A percentile compares a stretch with the other conserved stretches of the same genome.
These are phyloP conservation scores for Daedaleopsis sinensis DNA, from an alignment of 768 basidiomycete genomes.

Conservation along the genomic window DNA sequence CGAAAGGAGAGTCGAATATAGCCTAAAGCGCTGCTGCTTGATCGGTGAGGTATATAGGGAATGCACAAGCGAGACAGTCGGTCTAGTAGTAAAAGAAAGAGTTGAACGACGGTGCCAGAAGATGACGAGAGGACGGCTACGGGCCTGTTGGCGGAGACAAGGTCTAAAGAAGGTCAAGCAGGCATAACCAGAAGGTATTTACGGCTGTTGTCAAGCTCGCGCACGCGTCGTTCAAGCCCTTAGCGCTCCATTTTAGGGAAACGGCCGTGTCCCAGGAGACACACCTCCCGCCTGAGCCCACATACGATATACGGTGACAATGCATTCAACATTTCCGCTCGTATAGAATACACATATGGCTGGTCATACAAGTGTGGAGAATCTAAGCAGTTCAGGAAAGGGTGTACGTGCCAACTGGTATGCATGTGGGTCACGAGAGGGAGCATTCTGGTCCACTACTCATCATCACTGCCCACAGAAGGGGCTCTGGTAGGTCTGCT, in stretches of 20 bases:
- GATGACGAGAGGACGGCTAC: constrained; percentile 8
- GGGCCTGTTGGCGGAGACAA: constrained; percentile 10
- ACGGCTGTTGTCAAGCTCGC: constrained; percentile 32
- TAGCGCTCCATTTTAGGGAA: constrained; percentile 20
- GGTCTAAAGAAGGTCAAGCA: constrained; percentile 8
- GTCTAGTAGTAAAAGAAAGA: constrained; percentile 17
- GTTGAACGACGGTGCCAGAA: constrained; percentile 15
- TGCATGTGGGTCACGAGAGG: background rate
- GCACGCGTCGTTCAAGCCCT: constrained; percentile 10
- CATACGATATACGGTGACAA: background rate
- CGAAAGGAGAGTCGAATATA: constrained; percentile 15
- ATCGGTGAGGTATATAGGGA: constrained; percentile 22
- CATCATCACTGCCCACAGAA: constrained; percentile 53
- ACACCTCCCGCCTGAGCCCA: background rate
- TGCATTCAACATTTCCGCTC: background rate
- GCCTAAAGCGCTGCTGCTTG: constrained; percentile 7
- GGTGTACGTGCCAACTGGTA: background rate
- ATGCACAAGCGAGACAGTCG: constrained; percentile 19
- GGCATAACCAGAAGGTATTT: constrained; percentile 20
- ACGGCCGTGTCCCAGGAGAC: background rate
- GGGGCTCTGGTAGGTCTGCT: constrained; percentile 41
- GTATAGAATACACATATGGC: constrained; percentile 13
- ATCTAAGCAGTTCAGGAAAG: constrained; percentile 1
- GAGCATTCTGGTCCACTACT: constrained; percentile 33
- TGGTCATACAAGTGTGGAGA: constrained; percentile 8